phyloP scores from a whole-genome alignment of 345 rosid species.

The Microthlaspi erraticum region DNA sequence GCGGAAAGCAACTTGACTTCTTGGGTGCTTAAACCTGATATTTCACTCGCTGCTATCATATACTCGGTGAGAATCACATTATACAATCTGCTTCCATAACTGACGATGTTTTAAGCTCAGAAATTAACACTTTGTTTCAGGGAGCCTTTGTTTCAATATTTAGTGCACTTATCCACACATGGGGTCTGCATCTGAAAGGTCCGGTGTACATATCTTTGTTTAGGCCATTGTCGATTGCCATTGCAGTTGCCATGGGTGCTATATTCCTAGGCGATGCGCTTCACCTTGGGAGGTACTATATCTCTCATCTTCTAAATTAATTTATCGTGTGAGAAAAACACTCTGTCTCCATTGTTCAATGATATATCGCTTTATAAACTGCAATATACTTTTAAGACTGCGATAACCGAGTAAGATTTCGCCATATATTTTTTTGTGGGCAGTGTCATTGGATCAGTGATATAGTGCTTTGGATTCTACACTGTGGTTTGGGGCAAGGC shows the following conservation, averaged over 20 bases:
- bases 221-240: conserved; percentile 42
- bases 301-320: too few species aligned
- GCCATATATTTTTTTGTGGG: background rate
- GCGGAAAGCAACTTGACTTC: background rate
- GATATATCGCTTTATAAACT: too few species aligned
- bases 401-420: background rate
- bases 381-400: background rate
- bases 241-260: conserved; percentile 42
- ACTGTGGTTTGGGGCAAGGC: conserved; percentile 43
- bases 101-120: background rate
- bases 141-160: conserved; percentile 3
- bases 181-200: conserved; percentile 50
- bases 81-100: background rate
- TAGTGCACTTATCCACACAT: conserved; percentile 6
- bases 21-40: background rate
- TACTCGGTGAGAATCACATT: background rate
- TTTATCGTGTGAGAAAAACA: too few species aligned
- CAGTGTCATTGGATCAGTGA: conserved; percentile 36
- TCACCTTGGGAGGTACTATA: conserved; percentile 44
- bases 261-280: conserved; percentile 33
- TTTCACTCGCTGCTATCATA: background rate
- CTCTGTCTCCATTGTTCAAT: background rate
- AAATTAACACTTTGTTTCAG: background rate
- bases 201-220: conserved; percentile 49
- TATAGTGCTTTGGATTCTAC: conserved; percentile 37